A percentile compares a stretch with the other conserved stretches of the same genome.
These are phyloP conservation scores for Pleoardoris graminearum DNA, from an alignment of 2,329 filamentous ascomycete species.

Conservation along the genomic window DNA sequence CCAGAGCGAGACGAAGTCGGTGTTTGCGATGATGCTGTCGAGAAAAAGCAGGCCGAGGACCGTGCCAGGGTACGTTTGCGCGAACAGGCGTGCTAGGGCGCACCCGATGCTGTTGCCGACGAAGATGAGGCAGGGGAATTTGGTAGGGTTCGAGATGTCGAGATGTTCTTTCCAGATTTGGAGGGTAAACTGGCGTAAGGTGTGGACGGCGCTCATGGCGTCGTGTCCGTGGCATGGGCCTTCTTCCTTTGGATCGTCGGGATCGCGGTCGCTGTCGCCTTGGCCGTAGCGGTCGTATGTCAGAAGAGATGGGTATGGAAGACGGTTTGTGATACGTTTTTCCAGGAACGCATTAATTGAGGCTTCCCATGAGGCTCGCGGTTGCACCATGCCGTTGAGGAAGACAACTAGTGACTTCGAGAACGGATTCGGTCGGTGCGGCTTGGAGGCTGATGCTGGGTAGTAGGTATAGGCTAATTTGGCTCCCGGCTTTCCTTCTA, in stretches of 20 bases:
- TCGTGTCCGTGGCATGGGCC: constrained; percentile 53
- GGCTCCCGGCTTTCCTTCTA: constrained; percentile 36
- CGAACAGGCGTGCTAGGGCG: constrained; percentile 57
- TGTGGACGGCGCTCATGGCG: constrained; percentile 47
- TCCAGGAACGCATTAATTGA: constrained; percentile 38
- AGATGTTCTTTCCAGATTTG: constrained; percentile 46
- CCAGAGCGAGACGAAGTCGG: constrained; percentile 59
- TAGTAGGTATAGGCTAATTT: constrained; percentile 42
- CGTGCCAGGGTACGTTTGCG: constrained; percentile 50
- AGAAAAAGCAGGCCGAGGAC: constrained; percentile 57
- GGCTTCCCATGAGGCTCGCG: constrained; percentile 46
- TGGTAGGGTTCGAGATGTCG: constrained; percentile 37
- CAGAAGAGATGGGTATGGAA: constrained; percentile 50
- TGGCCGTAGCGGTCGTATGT: constrained; percentile 64
- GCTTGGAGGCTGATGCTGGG: constrained; percentile 29
- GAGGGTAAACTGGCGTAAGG: constrained; percentile 51
- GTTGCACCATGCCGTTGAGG: constrained; percentile 50
- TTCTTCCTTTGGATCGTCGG: constrained; percentile 28
- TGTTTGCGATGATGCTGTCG: constrained; percentile 62
- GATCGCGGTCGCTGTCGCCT: constrained; percentile 56
- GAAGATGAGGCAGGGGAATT: constrained; percentile 47
- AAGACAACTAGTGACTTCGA: constrained; percentile 48
- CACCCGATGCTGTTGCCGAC: constrained; percentile 60
- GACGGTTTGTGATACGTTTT: constrained; percentile 25
- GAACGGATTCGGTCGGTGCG: constrained; percentile 36